Conservation (phyloP, 345 rosid species). For the Syzygium oleosum region DNA sequence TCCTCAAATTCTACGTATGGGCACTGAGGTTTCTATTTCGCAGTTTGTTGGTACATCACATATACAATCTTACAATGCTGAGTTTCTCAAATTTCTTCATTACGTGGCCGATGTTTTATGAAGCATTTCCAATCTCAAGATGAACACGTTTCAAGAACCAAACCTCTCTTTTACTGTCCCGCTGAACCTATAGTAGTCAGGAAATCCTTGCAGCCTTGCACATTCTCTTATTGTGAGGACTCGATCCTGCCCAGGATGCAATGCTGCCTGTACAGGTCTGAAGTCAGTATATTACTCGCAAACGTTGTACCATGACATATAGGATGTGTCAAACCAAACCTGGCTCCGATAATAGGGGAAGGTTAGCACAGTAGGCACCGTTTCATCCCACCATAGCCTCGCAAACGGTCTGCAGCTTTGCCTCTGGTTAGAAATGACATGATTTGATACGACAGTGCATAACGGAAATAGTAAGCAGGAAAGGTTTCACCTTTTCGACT, state of each 20-base stretch:
- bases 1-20: neutral
- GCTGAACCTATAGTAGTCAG: conserved; percentile 82
- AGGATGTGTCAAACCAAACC: conserved; percentile 23
- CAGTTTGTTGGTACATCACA: neutral
- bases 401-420: conserved; percentile 58
- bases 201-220: conserved; percentile 96
- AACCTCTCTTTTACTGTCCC: conserved; percentile 75
- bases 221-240: conserved; percentile 75
- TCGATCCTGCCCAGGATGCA: conserved; percentile 98
- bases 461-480: neutral
- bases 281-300: neutral
- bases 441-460: neutral
- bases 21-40: neutral
- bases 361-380: conserved; percentile 74
- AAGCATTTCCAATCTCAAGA: neutral
- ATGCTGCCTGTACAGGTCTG: conserved; percentile 34
- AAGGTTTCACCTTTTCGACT: conserved; percentile 63
- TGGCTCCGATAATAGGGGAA: conserved; percentile 49
- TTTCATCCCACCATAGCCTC: conserved; percentile 97
- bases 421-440: neutral
- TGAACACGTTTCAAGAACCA: neutral
- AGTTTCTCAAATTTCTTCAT: neutral
- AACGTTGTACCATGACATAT: neutral
- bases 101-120: neutral
- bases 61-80: neutral